Evolutionary conservation across 2,329 filamentous ascomycete genomes (phyloP), one percentile per base, ranked within the genome.

Genomic region (Remersonia thermophila): DNA sequence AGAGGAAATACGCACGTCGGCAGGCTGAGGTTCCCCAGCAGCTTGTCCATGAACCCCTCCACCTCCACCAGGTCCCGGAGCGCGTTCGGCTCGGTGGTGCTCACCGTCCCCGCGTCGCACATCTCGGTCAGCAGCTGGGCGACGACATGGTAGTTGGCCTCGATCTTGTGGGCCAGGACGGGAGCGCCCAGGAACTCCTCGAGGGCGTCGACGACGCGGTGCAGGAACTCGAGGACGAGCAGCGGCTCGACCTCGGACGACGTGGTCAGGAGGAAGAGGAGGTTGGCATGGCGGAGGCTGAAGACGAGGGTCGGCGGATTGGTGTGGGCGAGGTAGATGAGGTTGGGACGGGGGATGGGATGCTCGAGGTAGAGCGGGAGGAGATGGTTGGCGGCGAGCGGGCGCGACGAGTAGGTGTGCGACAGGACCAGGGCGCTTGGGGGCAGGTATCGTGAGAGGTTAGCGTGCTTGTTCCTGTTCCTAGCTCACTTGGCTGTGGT

Each of bases 121-220:
- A 98, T 93, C 61, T 98, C 91, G 43, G 79, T 84, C 40, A 96
- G 68, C 17, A 98, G 64, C 61, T 98, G 91, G 13, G 87, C 87
- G 25, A 93, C 82, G 18, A 96, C 80, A 73, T 96, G 84, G 60
- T 96, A 96, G 58, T 77, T 86, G 47, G 68, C 72, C 59, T 95
- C 86, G 46, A 98, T 80, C 64, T 91, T 94, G 54, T 72, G 73
- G 14, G 86, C 80, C 39, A 95, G 65, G 33, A 98, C 62, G 11
- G 91, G 91, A 31, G 84, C 78, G 40, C 89, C 87, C 7, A 98
- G 69, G 55, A 95, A 96, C 54, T 95, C 89, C 61, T 96, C 89
- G 25, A 98, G 72, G 10, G 83, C 80, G 66, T 98, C 91, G 53
- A 93, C 76, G 20, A 94, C 73, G 46, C 91, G 80, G 65, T 96